Conservation (phyloP, 768 basidiomycete species). For the Polyporus arcularius region DNA sequence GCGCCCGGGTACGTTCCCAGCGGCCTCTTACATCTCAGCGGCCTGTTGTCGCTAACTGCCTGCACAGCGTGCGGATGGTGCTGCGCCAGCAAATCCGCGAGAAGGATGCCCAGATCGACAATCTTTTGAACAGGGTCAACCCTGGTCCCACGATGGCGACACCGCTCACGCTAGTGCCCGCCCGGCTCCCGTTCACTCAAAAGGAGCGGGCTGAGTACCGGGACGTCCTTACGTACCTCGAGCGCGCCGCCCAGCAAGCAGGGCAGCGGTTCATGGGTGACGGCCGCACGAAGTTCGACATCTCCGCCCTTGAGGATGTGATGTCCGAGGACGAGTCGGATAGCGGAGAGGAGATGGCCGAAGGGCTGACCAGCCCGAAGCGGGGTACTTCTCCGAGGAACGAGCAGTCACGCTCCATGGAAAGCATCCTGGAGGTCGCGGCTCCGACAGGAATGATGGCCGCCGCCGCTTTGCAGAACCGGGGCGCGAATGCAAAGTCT, state of each 20-base stretch:
- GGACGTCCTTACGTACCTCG: conserved; percentile 33
- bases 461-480: conserved; percentile 15
- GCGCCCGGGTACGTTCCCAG: conserved; percentile 31
- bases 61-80: conserved; percentile 31
- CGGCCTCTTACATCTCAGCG: background rate
- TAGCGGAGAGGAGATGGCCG: conserved; percentile 21
- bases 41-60: background rate
- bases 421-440: conserved; percentile 17
- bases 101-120: conserved; percentile 32
- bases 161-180: conserved; percentile 31
- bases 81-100: conserved; percentile 34
- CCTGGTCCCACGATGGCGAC: conserved; percentile 28
- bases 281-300: conserved; percentile 28
- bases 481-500: background rate
- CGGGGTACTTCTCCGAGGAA: conserved; percentile 9
- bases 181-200: conserved; percentile 25
- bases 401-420: conserved; percentile 9
- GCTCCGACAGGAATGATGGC: conserved; percentile 24
- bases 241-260: conserved; percentile 26
- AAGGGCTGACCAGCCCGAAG: conserved; percentile 18
- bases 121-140: conserved; percentile 28
- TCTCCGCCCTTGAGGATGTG: conserved; percentile 32
- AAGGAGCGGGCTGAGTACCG: conserved; percentile 29
- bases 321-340: conserved; percentile 25
- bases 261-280: conserved; percentile 20